Evolutionary conservation across 2,329 filamentous ascomycete genomes (phyloP), one percentile per base, ranked within the genome.

Genomic region (Lecanoromycetidae sp.): DNA sequence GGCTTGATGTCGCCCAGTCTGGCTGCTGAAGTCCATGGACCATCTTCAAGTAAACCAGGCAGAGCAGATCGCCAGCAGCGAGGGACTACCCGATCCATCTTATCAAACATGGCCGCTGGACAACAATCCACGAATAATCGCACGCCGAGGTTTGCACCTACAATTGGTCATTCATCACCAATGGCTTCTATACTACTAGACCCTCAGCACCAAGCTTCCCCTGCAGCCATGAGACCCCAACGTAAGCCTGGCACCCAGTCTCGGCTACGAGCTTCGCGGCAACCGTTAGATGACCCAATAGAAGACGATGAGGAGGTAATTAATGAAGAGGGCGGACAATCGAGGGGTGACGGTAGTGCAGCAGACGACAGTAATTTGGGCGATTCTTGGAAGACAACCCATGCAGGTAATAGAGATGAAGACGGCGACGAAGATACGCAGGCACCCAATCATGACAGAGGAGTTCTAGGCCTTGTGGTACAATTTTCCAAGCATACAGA

Each of bases 111-210:
- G 19, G 20, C 13, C n/a, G 15, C 30, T 17, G 36, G 42, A 25
- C 40, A 40, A n/a, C 50, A 44, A 12, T 40, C 37, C 5, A 27
- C 44, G 29, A 44, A 51, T 23, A 44, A 51, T 39, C 37, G 48
- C 44, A 52, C 49, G 52, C 56, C 44, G 23, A 42, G 48, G 32
- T 50, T 52, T 32, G 48, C 52, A 35, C 44, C 46, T 35, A 15
- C 37, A 7, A 48, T 29, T 17, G 41, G 49, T 23, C 49, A 70
- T 41, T 67, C 74, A 4, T 83, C 79, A 8, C 81, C 82, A 4
- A 80, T 84, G 73, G 76, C 79, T 15, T 87, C 82, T 1, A 76
- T 84, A 54, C 69, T 88, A 1, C 69, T 88, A 2, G 84, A 88
- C 62, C 79, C 82, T 2, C 82, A 84, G 58, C 80, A 88, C 52